Evolutionary conservation across 179 eudicot species (phyloP).

Genomic region (Camellia oleifera): DNA sequence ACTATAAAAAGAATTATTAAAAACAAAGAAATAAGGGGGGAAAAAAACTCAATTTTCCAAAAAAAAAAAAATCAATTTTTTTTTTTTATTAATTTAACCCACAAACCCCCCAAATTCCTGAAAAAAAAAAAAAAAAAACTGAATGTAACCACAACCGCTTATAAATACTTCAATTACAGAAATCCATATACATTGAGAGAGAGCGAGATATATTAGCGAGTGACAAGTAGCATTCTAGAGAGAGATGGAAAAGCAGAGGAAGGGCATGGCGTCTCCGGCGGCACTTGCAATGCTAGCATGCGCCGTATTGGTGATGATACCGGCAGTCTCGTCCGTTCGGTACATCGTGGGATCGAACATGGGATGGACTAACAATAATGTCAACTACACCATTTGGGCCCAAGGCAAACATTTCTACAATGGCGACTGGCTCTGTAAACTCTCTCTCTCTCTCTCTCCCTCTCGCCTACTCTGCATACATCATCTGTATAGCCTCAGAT

Average conservation of each 20-base stretch:
- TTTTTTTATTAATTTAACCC: no score
- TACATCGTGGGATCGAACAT: slow-evolving; percentile 21
- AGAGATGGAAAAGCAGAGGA: slow-evolving; percentile 19
- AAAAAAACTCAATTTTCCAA: no score
- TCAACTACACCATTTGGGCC: slow-evolving; percentile 30
- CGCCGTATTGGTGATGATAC: slow-evolving; percentile 11
- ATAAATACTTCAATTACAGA: neutral
- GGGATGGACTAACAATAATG: slow-evolving; percentile 24
- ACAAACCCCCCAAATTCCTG: no score
- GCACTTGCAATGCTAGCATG: slow-evolving; percentile 12
- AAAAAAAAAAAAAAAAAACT: neutral
- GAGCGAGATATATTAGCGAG: neutral
- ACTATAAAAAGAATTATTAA: no score
- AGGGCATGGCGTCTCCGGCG: slow-evolving; percentile 11
- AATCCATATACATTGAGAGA: neutral
- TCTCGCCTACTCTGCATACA: neutral
- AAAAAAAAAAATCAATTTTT: no score
- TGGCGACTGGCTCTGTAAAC: slow-evolving; percentile 31
- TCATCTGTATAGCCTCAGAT: neutral
- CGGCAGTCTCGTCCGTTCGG: slow-evolving; percentile 13
- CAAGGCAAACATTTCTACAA: slow-evolving; percentile 23
- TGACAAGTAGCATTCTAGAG: neutral
- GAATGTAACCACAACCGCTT: neutral
- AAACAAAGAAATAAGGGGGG: no score
- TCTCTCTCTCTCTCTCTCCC: neutral